Evolutionary conservation across 495 filamentous ascomycete species (phyloP).

Genomic region (Penicillium daleae): DNA sequence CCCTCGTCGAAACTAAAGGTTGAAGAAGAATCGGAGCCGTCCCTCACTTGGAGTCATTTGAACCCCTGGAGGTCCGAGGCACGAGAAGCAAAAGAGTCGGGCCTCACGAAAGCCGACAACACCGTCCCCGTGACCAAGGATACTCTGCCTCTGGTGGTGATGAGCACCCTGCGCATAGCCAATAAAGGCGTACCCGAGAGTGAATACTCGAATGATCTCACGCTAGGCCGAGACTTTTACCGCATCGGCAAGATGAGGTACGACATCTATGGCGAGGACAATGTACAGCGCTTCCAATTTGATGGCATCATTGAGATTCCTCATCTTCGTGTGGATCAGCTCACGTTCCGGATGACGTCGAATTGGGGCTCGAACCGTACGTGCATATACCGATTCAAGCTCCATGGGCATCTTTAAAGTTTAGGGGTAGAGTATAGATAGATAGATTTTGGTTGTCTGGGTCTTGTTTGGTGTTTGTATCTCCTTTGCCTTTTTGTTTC

Average conservation of each 20-base stretch:
- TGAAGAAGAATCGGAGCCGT: neutral
- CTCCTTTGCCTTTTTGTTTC: neutral
- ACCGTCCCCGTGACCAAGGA: conserved; percentile 3
- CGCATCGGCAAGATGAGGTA: conserved; percentile 52
- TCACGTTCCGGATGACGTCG: conserved; percentile 49
- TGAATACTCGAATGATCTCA: conserved; percentile 40
- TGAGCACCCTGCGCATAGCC: conserved; percentile 35
- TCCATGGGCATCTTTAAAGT: conserved; percentile 45
- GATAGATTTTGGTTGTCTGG: neutral
- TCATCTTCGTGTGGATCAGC: conserved; percentile 42
- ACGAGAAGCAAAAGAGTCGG: neutral
- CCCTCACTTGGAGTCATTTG: neutral
- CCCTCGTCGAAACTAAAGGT: neutral
- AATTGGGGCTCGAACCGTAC: conserved; percentile 53
- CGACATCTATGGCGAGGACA: conserved; percentile 34
- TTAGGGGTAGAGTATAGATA: neutral
- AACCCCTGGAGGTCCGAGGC: neutral
- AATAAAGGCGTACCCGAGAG: conserved; percentile 31
- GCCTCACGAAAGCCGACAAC: no score
- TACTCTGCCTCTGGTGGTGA: conserved; percentile 37
- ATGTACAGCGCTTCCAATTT: conserved; percentile 43
- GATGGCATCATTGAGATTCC: conserved; percentile 41
- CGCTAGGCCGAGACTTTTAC: conserved; percentile 43
- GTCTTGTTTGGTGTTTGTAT: neutral
- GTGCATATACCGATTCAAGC: conserved; percentile 51